Evolutionary conservation across 176 grass and related monocot species (phyloP).

Genomic region (Carex pumila): DNA sequence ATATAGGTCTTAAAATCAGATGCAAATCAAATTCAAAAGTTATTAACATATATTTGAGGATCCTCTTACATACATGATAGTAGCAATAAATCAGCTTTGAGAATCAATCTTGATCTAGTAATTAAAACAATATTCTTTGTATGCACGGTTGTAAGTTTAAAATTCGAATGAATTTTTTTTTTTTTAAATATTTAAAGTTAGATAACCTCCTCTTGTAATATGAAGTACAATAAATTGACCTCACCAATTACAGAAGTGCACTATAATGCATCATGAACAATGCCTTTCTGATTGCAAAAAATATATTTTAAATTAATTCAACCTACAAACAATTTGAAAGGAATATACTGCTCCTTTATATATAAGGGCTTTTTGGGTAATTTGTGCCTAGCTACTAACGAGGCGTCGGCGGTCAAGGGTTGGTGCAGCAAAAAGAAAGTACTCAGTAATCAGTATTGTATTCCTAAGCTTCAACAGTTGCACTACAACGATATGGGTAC

Average conservation of each 20-base stretch:
- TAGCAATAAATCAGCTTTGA: too few relatives aligned
- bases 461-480: not conserved
- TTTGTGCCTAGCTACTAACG: not conserved
- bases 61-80: too few relatives aligned
- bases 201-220: too few relatives aligned
- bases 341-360: not conserved
- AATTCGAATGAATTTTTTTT: too few relatives aligned
- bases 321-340: not conserved
- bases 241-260: not conserved
- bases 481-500: not conserved
- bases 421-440: not conserved
- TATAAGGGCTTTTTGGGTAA: not conserved
- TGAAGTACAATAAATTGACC: too few relatives aligned
- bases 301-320: not conserved
- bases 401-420: conserved; percentile 8
- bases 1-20: too few relatives aligned
- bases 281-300: not conserved
- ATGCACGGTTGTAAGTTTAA: too few relatives aligned
- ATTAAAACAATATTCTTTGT: too few relatives aligned
- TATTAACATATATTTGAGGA: too few relatives aligned
- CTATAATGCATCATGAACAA: not conserved
- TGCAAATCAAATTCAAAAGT: too few relatives aligned
- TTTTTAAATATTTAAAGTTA: too few relatives aligned
- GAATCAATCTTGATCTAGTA: too few relatives aligned
- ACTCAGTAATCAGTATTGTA: not conserved